phyloP scores from a whole-genome alignment of 176 grass and related monocot genomes.

The Eragrostis nindensis region DNA sequence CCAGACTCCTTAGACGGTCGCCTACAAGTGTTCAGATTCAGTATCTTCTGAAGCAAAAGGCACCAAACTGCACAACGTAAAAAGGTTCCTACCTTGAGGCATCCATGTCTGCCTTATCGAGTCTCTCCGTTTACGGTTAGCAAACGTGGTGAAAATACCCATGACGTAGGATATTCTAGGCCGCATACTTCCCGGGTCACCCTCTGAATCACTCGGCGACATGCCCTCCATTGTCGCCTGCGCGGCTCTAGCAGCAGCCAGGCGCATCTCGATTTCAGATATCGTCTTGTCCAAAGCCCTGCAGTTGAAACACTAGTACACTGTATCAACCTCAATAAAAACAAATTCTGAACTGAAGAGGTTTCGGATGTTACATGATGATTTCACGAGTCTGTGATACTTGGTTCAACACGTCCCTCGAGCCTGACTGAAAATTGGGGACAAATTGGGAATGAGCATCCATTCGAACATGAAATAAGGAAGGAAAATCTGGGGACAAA shows the following conservation, averaged over 20 bases:
- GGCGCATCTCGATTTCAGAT: constrained; percentile 65
- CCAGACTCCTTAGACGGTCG: constrained; percentile 51
- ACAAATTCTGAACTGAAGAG: background rate
- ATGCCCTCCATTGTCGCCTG: constrained; percentile 48
- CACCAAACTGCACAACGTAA: background rate
- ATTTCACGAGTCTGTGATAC: constrained; percentile 56
- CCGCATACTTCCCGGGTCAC: constrained; percentile 27
- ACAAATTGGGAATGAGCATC: background rate
- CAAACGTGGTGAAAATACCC: constrained; percentile 64
- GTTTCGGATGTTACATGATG: constrained; percentile 47
- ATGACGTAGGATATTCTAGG: constrained; percentile 61
- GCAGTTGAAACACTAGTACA: background rate
- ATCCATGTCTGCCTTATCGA: constrained; percentile 68
- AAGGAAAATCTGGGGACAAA: background rate
- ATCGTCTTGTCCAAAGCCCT: constrained; percentile 70
- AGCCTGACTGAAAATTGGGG: constrained; percentile 37
- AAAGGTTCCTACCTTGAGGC: constrained; percentile 47
- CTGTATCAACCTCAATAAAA: background rate
- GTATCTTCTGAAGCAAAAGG: background rate
- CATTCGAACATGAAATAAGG: background rate
- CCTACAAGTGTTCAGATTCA: constrained; percentile 40
- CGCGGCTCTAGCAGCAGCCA: constrained; percentile 61
- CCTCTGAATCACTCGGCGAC: constrained; percentile 45
- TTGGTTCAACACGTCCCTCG: constrained; percentile 36
- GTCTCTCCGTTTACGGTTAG: constrained; percentile 53